Evolutionary conservation across 257 asterid genomes (phyloP), one percentile per base, ranked within the genome.

Genomic region (Penstemon davidsonii): DNA sequence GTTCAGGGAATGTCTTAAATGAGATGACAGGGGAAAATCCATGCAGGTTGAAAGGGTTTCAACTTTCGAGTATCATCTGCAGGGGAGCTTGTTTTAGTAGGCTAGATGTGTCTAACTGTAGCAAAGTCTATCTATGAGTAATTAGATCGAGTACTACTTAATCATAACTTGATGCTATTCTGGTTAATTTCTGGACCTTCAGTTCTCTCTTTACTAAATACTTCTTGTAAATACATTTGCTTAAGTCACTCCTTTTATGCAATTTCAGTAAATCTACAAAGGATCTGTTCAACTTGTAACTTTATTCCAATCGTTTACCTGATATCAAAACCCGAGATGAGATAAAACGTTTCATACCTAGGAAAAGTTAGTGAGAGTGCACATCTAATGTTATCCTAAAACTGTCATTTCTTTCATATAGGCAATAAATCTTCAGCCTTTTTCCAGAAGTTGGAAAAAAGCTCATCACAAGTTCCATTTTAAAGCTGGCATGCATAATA

Each of bases 31-130:
- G 6, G 47, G 41, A 58, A 58, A 13, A 6, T 18, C 3, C 4
- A 13, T 6, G 59, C n/a, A n/a, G n/a, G n/a, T n/a, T n/a, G n/a
- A n/a, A n/a, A n/a, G n/a, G n/a, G n/a, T n/a, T n/a, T 52, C 25
- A 33, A 53, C 50, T 3, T 47, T 52, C 25, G 39, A 53, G 40
- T 56, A 11, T 15, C 39, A 57, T 56, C 19, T 25, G 12, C 18
- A 7, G 25, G 61, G 56, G 64, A 64, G 39, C 59, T 38, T 62
- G 49, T 56, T 64, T 39, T 55, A 5, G n/a, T 61, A 53, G 25
- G 55, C 58, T 47, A 63, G 8, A 45, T 47, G 46, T 42, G 44
- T 36, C 69, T 25, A 49, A 8, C 57, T 15, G 37, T 3, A 19
- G 13, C 12, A 19, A 3, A 40, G 5, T 45, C 10, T 60, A 13